Base-by-base conservation (phyloP, 768 basidiomycete species). In the Lactarius evosmus region DNA sequence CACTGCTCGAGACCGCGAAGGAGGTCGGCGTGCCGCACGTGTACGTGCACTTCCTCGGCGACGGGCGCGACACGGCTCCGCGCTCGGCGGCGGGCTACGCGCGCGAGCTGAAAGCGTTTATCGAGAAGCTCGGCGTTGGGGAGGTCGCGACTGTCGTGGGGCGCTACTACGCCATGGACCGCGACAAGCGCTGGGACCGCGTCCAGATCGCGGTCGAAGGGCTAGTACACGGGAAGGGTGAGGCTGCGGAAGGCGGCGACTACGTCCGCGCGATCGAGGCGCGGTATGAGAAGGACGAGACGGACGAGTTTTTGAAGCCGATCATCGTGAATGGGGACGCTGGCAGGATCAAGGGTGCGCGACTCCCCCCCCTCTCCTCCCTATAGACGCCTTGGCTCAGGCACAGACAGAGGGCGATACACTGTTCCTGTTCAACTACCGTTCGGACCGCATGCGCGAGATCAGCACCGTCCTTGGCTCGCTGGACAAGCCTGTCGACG, bases 111-210 rank as follows among this genome's bases (percentile, higher is more conserved):
- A 80, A 86, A 11, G 86, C 86, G 33, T 96, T 93, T 75, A 81
- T 89, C 62, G 77, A 86, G 69, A 85, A 92, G 70, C 87, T 91
- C 70, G 80, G 85, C 46, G 83, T 87, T 65, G 95, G 93, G 34
- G 83, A 91, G 73, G 77, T 98, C 54, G 87, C 91, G 6, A 95
- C 93, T 7, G 81, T 96, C 56, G 78, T 95, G 46, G 95, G 94
- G 7, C 78, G 95, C 58, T 98, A 98, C 81, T 98, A 95, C 69
- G 95, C 93, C 34, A 96, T 96, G 94, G 95, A 96, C 77, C 86
- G 93, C 41, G 94, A 96, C 75, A 95, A 95, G 81, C 86, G 95
- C 53, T 98, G 95, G 95, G 95, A 98, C 74, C 83, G 95, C 38
- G 75, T 98, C 73, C 93, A 93, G 81, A 80, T 93, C 66, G 95